phyloP scores from a whole-genome alignment of 495 filamentous ascomycete species.

The Penicillium diatomitis region DNA sequence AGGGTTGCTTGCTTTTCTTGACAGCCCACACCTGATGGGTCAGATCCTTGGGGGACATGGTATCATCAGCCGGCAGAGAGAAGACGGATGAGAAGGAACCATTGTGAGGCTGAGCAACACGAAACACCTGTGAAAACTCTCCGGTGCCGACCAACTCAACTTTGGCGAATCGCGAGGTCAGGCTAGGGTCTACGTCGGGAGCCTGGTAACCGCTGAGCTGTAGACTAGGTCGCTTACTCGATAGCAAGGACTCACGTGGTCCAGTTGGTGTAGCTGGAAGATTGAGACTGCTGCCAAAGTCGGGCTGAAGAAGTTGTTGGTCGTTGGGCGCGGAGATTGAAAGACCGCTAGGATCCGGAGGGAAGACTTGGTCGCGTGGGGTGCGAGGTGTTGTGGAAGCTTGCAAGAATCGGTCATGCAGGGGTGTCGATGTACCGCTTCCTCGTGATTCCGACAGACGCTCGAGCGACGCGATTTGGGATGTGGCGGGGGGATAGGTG shows the following conservation, averaged over 20 bases:
- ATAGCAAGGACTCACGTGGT: slow-evolving; percentile 51
- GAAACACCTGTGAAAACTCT: slow-evolving; percentile 88
- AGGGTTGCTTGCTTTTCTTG: slow-evolving; percentile 82
- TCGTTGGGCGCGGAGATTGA: slow-evolving; percentile 59
- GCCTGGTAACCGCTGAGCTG: slow-evolving; percentile 48
- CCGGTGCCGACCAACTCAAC: slow-evolving; percentile 73
- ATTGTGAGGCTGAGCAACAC: slow-evolving; percentile 50
- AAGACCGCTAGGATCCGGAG: slow-evolving; percentile 72
- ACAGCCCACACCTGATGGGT: slow-evolving; percentile 69
- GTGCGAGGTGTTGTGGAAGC: slow-evolving; percentile 58
- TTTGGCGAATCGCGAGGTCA: slow-evolving; percentile 64
- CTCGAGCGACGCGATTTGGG: slow-evolving; percentile 32
- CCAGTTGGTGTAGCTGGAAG: slow-evolving; percentile 74
- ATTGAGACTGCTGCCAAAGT: slow-evolving; percentile 35
- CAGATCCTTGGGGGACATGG: slow-evolving; percentile 32
- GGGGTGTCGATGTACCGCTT: slow-evolving; percentile 22
- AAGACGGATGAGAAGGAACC: slow-evolving; percentile 36
- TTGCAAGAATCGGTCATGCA: slow-evolving; percentile 35
- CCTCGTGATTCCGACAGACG: slow-evolving; percentile 26
- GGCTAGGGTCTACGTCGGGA: slow-evolving; percentile 58
- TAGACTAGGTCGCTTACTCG: slow-evolving; percentile 38
- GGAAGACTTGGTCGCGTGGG: slow-evolving; percentile 62
- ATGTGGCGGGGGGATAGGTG: slow-evolving; percentile 32
- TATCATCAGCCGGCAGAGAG: slow-evolving; percentile 25
- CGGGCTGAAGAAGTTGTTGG: slow-evolving; percentile 30